Conservation (phyloP, 768 basidiomycete genomes). For the Tulasnella sp. region DNA sequence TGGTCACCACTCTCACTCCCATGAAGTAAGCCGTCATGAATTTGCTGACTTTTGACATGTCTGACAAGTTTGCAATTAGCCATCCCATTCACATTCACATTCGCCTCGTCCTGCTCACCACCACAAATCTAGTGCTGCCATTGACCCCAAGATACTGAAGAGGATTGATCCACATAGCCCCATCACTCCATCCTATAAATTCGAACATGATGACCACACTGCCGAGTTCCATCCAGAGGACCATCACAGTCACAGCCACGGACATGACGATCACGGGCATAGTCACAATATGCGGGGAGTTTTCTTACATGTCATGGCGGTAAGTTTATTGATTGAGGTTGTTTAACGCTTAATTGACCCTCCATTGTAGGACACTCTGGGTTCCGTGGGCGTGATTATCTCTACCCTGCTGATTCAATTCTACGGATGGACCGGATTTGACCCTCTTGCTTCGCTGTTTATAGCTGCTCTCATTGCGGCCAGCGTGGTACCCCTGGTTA, state of each 20-base stretch:
- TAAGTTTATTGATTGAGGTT: constrained; percentile 27
- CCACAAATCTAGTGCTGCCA: background rate
- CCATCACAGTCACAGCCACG: constrained; percentile 24
- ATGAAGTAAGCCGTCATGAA: constrained; percentile 13
- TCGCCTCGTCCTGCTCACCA: constrained; percentile 20
- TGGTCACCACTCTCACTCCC: constrained; percentile 20
- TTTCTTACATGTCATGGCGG: constrained; percentile 88
- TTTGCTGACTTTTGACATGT: background rate
- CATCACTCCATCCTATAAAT: constrained; percentile 51
- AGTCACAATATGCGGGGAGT: constrained; percentile 98
- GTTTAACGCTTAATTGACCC: constrained; percentile 5
- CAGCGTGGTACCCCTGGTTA: constrained; percentile 87
- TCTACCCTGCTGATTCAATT: constrained; percentile 90
- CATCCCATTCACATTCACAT: constrained; percentile 16
- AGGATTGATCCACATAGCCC: constrained; percentile 25
- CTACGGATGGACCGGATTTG: constrained; percentile 98
- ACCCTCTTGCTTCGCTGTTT: constrained; percentile 93
- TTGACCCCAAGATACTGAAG: background rate
- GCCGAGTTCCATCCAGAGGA: constrained; percentile 20
- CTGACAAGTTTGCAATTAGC: background rate
- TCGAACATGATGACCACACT: constrained; percentile 41
- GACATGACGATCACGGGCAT: constrained; percentile 51
- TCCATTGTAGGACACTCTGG: constrained; percentile 65
- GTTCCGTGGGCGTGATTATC: constrained; percentile 94
- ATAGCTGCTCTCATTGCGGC: constrained; percentile 92